Evolutionary conservation across 2,329 filamentous ascomycete genomes (phyloP).

Genomic region (Aspergillus vadensis): DNA sequence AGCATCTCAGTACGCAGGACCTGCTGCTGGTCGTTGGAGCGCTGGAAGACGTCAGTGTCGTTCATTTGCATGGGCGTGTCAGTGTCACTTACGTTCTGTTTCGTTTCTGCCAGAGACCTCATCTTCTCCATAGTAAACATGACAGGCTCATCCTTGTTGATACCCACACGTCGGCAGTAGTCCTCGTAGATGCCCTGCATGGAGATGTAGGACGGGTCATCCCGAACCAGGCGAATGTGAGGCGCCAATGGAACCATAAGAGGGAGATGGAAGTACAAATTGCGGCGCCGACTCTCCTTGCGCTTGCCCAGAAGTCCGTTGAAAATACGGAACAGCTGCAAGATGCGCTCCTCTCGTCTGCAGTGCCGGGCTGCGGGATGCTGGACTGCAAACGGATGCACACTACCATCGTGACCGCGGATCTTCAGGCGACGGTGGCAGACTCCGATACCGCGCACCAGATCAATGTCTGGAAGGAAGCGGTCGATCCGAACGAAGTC

Average conservation of each 20-base stretch:
- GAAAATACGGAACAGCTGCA: constrained; percentile 96
- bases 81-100: constrained; percentile 51
- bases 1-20: constrained; percentile 87
- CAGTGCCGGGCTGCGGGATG: constrained; percentile 92
- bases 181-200: constrained; percentile 96
- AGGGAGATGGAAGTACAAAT: constrained; percentile 93
- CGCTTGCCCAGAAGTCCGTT: constrained; percentile 89
- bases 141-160: constrained; percentile 93
- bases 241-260: constrained; percentile 94
- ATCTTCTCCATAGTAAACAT: constrained; percentile 96
- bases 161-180: constrained; percentile 81
- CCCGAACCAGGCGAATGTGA: constrained; percentile 91
- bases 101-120: constrained; percentile 71
- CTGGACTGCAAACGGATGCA: constrained; percentile 96
- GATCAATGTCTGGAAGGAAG: constrained; percentile 91
- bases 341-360: constrained; percentile 87
- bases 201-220: constrained; percentile 91
- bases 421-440: constrained; percentile 94
- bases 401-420: constrained; percentile 91
- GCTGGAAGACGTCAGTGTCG: constrained; percentile 38
- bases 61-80: neutral
- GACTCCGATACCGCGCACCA: constrained; percentile 85
- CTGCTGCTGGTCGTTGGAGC: constrained; percentile 65
- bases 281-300: constrained; percentile 91
- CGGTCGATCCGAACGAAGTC: constrained; percentile 97